Evolutionary conservation across 2,329 filamentous ascomycete genomes (phyloP).

Genomic region (Alternaria postmessia): DNA sequence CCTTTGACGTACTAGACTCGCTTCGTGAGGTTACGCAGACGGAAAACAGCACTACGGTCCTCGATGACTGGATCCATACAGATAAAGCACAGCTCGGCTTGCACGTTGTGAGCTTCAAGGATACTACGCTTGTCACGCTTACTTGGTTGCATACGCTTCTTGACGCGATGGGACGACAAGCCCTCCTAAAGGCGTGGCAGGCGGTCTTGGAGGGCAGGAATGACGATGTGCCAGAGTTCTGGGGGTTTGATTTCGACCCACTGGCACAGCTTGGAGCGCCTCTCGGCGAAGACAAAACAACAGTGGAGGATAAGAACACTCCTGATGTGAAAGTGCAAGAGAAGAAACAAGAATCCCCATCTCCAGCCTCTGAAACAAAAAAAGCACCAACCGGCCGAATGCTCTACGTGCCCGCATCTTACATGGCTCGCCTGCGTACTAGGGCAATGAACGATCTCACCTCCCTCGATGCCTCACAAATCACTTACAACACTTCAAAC

Average conservation of each 20-base stretch:
- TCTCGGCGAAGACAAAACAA: neutral
- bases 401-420: conserved; percentile 26
- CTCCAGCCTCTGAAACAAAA: conserved; percentile 13
- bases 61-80: conserved; percentile 29
- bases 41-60: conserved; percentile 7
- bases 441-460: conserved; percentile 3
- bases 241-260: conserved; percentile 34
- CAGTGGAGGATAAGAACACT: neutral
- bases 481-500: conserved; percentile 3
- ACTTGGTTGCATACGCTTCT: conserved; percentile 34
- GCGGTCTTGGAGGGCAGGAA: conserved; percentile 35
- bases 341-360: conserved; percentile 21
- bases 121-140: conserved; percentile 34
- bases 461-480: conserved; percentile 7
- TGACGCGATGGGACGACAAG: conserved; percentile 29
- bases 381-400: conserved; percentile 7
- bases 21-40: conserved; percentile 13
- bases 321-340: no score
- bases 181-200: conserved; percentile 32
- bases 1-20: conserved; percentile 1
- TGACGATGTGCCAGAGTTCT: conserved; percentile 24
- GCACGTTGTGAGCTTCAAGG: conserved; percentile 30
- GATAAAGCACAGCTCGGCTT: conserved; percentile 32
- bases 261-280: conserved; percentile 19
- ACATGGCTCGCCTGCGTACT: conserved; percentile 16